Evolutionary conservation across 192 early-diverging fungal species (phyloP).

Genomic region (Mortierella claussenii): DNA sequence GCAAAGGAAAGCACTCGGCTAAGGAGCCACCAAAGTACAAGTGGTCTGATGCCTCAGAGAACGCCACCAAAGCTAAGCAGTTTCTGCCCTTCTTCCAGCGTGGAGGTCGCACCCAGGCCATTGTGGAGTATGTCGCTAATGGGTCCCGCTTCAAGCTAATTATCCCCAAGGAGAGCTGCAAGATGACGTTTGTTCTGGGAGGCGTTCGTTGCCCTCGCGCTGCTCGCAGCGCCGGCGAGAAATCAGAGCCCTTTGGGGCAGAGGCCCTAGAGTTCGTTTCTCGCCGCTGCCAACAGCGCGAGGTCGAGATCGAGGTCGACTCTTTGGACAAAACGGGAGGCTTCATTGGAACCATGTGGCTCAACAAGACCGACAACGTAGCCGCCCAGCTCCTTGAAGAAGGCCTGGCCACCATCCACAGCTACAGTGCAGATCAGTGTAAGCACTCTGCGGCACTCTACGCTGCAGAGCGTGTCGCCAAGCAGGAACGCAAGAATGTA

Average conservation of each 20-base stretch:
- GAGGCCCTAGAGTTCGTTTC: conserved; percentile 82
- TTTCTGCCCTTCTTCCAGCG: conserved; percentile 89
- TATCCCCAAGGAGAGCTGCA: conserved; percentile 86
- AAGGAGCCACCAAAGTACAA: conserved; percentile 82
- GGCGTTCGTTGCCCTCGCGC: conserved; percentile 88
- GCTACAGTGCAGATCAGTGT: conserved; percentile 87
- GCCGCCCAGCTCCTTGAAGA: conserved; percentile 78
- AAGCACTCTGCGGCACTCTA: conserved; percentile 74
- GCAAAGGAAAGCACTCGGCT: conserved; percentile 86
- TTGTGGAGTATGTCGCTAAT: conserved; percentile 89
- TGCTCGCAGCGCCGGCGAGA: conserved; percentile 73
- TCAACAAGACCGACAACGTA: conserved; percentile 73
- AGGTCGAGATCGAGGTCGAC: conserved; percentile 93
- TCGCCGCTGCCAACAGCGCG: conserved; percentile 82
- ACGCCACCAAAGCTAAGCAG: conserved; percentile 81
- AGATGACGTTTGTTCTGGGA: conserved; percentile 85
- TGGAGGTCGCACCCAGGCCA: conserved; percentile 75
- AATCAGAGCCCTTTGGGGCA: conserved; percentile 85
- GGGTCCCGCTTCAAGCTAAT: conserved; percentile 86
- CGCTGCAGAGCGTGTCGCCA: conserved; percentile 82
- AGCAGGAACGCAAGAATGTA: conserved; percentile 72
- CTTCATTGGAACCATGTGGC: conserved; percentile 91
- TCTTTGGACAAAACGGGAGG: conserved; percentile 90
- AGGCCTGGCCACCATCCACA: conserved; percentile 87
- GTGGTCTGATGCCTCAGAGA: conserved; percentile 86